Evolutionary conservation across 257 asterid species (phyloP).

Genomic region (Nicotiana benthamiana): DNA sequence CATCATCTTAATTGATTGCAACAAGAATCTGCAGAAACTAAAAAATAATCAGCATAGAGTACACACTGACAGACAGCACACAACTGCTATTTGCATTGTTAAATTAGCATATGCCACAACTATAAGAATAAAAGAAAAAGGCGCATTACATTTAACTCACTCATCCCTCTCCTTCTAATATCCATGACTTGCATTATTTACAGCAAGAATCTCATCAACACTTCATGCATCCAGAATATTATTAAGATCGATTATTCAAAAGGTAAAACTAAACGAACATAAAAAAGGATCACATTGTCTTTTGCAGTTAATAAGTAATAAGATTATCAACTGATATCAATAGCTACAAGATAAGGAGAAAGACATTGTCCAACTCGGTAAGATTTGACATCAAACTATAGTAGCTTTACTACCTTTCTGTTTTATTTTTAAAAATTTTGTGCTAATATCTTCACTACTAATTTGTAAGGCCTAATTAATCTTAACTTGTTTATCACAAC

Average conservation of each 20-base stretch:
- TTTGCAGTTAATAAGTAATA: background rate
- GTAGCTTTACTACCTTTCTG: background rate
- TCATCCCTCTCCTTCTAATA: background rate
- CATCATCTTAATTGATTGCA: background rate
- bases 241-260: background rate
- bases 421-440: background rate
- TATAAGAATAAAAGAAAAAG: background rate
- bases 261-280: background rate
- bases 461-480: background rate
- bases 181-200: background rate
- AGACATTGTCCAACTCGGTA: background rate
- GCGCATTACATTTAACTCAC: background rate
- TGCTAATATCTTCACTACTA: background rate
- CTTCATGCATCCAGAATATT: background rate
- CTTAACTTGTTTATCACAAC: too few species aligned
- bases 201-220: background rate
- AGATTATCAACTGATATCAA: background rate
- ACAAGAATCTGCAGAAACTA: background rate
- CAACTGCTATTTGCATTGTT: background rate
- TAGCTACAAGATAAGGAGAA: background rate
- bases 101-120: background rate
- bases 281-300: background rate
- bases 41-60: background rate
- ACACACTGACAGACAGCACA: background rate
- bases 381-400: background rate